These are phyloP conservation scores for Podospora tetraspora DNA, from an alignment of 495 filamentous ascomycete species.

Conservation along the genomic window DNA sequence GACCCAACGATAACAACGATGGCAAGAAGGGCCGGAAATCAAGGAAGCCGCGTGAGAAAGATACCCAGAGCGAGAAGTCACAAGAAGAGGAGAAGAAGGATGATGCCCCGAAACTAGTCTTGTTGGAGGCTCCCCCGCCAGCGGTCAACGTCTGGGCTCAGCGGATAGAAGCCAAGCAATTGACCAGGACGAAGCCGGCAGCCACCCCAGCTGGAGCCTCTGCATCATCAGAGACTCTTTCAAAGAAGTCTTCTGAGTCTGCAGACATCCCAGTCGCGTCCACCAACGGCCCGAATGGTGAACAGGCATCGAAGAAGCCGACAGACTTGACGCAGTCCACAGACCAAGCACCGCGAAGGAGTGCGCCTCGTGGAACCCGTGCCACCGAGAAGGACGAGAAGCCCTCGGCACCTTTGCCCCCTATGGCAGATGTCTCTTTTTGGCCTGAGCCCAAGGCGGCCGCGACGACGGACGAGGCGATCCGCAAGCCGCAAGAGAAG, in stretches of 20 bases:
- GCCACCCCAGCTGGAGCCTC: slow-evolving; percentile 22
- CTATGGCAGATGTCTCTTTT: slow-evolving; percentile 61
- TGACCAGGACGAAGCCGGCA: slow-evolving; percentile 55
- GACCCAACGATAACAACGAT: slow-evolving; percentile 37
- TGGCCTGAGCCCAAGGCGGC: slow-evolving; percentile 91
- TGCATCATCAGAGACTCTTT: not conserved
- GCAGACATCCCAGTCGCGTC: not conserved
- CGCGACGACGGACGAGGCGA: slow-evolving; percentile 54
- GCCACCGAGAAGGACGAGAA: slow-evolving; percentile 48
- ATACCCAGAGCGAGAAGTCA: slow-evolving; percentile 36
- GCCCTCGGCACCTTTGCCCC: slow-evolving; percentile 37
- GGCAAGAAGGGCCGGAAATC: slow-evolving; percentile 41
- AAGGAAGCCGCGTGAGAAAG: slow-evolving; percentile 48
- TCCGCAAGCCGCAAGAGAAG: slow-evolving; percentile 42
- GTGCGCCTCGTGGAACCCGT: slow-evolving; percentile 43
- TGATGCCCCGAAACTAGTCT: slow-evolving; percentile 51
- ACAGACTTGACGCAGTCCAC: slow-evolving; percentile 45
- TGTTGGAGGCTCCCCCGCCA: slow-evolving; percentile 77
- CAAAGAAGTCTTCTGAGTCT: not conserved
- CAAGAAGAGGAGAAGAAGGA: slow-evolving; percentile 45
- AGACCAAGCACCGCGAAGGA: slow-evolving; percentile 38
- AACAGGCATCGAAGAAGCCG: slow-evolving; percentile 23
- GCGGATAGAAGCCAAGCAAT: slow-evolving; percentile 61
- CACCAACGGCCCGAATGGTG: slow-evolving; percentile 12
- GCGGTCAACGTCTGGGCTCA: slow-evolving; percentile 81